Evolutionary conservation across 2,329 filamentous ascomycete genomes (phyloP).

Genomic region (Raffaelea deltoideospora): DNA sequence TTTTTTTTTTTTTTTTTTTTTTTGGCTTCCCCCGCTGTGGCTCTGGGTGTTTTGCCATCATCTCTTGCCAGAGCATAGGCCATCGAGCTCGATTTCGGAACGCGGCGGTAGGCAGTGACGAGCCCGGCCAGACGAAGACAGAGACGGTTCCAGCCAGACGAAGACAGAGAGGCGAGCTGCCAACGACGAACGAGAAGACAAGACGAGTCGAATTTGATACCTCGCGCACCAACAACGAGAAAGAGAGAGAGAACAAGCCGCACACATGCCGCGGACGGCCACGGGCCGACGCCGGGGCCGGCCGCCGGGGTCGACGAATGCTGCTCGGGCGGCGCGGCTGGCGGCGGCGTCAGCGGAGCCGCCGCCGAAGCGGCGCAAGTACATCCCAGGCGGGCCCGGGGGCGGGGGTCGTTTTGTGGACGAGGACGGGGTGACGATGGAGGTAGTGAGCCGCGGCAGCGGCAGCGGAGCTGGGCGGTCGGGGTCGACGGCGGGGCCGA

Average conservation of each 20-base stretch:
- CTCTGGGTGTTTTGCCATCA: no score
- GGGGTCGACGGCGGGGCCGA: constrained; percentile 15
- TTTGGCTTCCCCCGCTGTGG: no score
- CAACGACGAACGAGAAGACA: no score
- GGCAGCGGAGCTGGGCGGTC: neutral
- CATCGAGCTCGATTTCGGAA: no score
- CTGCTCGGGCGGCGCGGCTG: constrained; percentile 19
- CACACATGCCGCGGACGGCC: constrained; percentile 20
- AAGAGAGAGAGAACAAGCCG: neutral
- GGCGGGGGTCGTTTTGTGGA: constrained; percentile 77
- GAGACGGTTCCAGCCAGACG: no score
- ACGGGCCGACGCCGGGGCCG: constrained; percentile 31
- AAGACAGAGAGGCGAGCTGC: no score
- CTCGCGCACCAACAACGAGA: no score
- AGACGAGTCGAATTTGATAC: no score
- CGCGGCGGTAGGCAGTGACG: no score
- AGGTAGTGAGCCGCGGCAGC: constrained; percentile 5
- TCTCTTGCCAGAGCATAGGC: no score
- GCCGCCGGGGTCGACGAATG: constrained; percentile 18
- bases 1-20: no score
- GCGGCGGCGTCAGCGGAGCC: constrained; percentile 36
- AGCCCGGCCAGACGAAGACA: no score
- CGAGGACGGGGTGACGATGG: constrained; percentile 36
- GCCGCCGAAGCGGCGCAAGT: constrained; percentile 56
- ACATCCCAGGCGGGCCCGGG: constrained; percentile 74